These are phyloP conservation scores for Scenedesmus sp. DNA, from an alignment of 163 green algal genomes.

Conservation along the genomic window DNA sequence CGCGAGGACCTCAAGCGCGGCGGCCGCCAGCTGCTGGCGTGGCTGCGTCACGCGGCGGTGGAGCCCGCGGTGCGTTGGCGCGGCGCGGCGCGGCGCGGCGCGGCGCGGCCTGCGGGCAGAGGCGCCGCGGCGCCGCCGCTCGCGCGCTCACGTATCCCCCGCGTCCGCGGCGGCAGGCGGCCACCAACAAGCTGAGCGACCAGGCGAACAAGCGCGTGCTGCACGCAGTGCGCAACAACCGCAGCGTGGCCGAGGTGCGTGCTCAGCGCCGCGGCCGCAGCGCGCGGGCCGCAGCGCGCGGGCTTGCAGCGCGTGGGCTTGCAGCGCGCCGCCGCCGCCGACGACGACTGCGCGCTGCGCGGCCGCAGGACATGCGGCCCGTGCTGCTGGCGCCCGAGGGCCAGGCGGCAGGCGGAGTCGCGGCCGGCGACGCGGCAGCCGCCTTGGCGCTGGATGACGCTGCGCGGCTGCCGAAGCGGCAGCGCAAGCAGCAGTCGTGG, in stretches of 20 bases:
- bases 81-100: too few species aligned
- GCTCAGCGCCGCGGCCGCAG: too few species aligned
- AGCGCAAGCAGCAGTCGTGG: conserved; percentile 23
- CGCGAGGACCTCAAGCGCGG: conserved; percentile 9
- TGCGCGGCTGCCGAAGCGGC: too few species aligned
- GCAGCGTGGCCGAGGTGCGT: background rate
- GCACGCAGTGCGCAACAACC: conserved; percentile 30
- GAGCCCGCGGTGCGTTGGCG: too few species aligned
- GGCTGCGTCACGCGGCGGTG: too few species aligned
- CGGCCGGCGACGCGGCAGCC: background rate
- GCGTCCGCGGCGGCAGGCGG: background rate
- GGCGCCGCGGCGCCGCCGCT: too few species aligned
- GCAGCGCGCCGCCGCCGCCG: background rate
- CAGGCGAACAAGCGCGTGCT: conserved; percentile 39
- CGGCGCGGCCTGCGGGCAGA: too few species aligned
- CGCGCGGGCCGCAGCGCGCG: too few species aligned
- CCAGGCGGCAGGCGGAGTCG: conserved; percentile 1
- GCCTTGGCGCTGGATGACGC: background rate
- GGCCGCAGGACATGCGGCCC: conserved; percentile 25
- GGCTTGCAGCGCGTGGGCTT: background rate
- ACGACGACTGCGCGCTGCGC: too few species aligned
- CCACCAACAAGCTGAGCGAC: conserved; percentile 22
- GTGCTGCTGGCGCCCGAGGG: background rate
- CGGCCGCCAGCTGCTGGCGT: conserved; percentile 21
- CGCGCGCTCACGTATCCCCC: too few species aligned